Percentiles rank a stretch among this genome's conserved stretches.
These are phyloP conservation scores for Xerocomus spinulosus DNA, from an alignment of 768 basidiomycete species.

Conservation along the genomic window DNA sequence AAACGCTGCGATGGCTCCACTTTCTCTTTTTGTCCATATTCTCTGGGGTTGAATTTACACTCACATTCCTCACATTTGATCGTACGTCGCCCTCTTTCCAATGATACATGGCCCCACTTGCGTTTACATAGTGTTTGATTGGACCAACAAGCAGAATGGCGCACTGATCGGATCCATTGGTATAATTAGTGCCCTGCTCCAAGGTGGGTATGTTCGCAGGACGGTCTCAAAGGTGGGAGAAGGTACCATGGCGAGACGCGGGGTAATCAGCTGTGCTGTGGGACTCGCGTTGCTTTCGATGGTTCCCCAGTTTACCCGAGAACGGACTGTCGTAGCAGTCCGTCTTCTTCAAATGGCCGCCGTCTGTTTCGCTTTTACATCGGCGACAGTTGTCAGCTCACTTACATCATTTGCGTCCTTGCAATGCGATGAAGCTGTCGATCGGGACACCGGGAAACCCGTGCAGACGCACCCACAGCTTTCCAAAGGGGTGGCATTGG, in stretches of 20 bases:
- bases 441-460: conserved; percentile 54
- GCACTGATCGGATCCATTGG: conserved; percentile 83
- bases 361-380: conserved; percentile 86
- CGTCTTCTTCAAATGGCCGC: conserved; percentile 65
- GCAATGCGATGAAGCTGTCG: conserved; percentile 77
- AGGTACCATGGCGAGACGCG: conserved; percentile 76
- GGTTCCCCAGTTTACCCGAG: conserved; percentile 54
- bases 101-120: not conserved
- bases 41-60: conserved; percentile 93
- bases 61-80: conserved; percentile 92
- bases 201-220: conserved; percentile 93
- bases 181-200: conserved; percentile 81
- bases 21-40: conserved; percentile 86
- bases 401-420: conserved; percentile 88
- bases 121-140: conserved; percentile 66
- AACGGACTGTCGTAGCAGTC: conserved; percentile 41
- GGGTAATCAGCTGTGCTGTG: conserved; percentile 66
- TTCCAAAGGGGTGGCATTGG: conserved; percentile 80
- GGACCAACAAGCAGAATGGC: conserved; percentile 87
- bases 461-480: conserved; percentile 57
- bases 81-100: conserved; percentile 42
- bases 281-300: conserved; percentile 69
- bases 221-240: conserved; percentile 72
- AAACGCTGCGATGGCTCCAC: conserved; percentile 62
- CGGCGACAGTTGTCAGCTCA: conserved; percentile 91